Evolutionary conservation across 2,329 filamentous ascomycete genomes (phyloP).

Genomic region (Chaetomium olivaceum): DNA sequence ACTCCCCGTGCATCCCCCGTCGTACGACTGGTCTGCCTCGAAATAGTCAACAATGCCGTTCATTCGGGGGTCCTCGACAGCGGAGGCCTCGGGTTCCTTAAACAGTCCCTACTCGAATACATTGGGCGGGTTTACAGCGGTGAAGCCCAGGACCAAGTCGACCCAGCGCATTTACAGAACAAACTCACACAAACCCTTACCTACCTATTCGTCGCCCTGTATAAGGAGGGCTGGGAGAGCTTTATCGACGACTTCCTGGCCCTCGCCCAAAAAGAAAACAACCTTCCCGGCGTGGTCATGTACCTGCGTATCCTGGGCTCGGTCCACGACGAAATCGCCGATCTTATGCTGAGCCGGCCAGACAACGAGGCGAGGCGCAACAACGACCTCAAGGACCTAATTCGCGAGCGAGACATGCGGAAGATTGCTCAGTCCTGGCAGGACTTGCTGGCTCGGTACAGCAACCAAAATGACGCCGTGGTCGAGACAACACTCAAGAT

Average conservation of each 20-base stretch:
- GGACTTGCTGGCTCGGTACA: conserved; percentile 80
- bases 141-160: conserved; percentile 57
- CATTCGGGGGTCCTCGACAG: conserved; percentile 75
- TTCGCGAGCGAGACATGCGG: conserved; percentile 81
- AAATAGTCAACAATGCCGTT: conserved; percentile 90
- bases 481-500: conserved; percentile 87
- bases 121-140: conserved; percentile 72
- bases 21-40: conserved; percentile 83
- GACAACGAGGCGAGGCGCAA: conserved; percentile 80
- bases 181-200: conserved; percentile 96
- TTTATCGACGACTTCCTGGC: conserved; percentile 90
- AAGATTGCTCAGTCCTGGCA: conserved; percentile 91
- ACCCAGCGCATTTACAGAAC: conserved; percentile 82
- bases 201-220: conserved; percentile 85
- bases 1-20: conserved; percentile 76
- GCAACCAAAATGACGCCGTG: conserved; percentile 67
- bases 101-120: conserved; percentile 80
- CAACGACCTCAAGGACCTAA: conserved; percentile 84
- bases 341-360: conserved; percentile 80
- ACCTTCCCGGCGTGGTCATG: conserved; percentile 73
- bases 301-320: conserved; percentile 87
- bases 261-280: conserved; percentile 70
- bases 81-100: conserved; percentile 72
- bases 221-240: conserved; percentile 79
- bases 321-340: conserved; percentile 96